A percentile compares a stretch with the other conserved stretches of the same genome.
Evolutionary conservation across 2,329 filamentous ascomycete species (phyloP).

Genomic region (Aspergillaceae sp.): DNA sequence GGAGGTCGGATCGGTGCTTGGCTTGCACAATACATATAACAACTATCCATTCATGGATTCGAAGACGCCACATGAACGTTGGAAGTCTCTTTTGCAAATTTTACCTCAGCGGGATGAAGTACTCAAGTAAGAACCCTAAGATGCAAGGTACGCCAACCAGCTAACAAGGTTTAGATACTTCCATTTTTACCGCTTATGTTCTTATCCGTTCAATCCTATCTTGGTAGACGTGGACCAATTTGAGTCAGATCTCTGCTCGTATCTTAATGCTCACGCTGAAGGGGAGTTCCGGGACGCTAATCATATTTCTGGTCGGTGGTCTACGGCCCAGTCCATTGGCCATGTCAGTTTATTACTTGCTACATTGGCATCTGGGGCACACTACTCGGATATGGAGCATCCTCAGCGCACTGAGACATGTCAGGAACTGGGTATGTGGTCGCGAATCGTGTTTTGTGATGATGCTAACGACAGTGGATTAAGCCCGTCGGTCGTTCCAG

Average conservation of each 20-base stretch:
- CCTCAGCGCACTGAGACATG: slow-evolving; percentile 16
- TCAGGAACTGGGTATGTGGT: slow-evolving; percentile 18
- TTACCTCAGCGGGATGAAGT: slow-evolving; percentile 18
- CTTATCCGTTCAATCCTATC: slow-evolving; percentile 26
- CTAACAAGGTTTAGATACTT: slow-evolving; percentile 20
- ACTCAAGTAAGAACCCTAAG: slow-evolving; percentile 16
- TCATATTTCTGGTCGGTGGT: slow-evolving; percentile 16
- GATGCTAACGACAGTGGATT: neutral
- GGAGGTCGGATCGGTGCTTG: slow-evolving; percentile 22
- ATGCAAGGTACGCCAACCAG: neutral
- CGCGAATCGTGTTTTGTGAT: neutral
- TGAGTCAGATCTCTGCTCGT: slow-evolving; percentile 18
- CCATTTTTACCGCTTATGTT: slow-evolving; percentile 20
- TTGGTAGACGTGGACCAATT: slow-evolving; percentile 22
- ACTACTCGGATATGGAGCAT: slow-evolving; percentile 23
- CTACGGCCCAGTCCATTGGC: slow-evolving; percentile 17
- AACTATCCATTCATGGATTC: slow-evolving; percentile 23
- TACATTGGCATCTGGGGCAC: slow-evolving; percentile 21
- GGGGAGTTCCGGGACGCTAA: slow-evolving; percentile 14
- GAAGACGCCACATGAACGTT: slow-evolving; percentile 17
- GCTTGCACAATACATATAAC: slow-evolving; percentile 23
- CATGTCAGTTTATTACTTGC: slow-evolving; percentile 23
- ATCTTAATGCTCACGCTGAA: slow-evolving; percentile 17
- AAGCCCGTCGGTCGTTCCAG: slow-evolving; percentile 32
- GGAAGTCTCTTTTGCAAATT: slow-evolving; percentile 16